These are phyloP conservation scores for Phytopythium ostracodes DNA, from an alignment of 352 stramenopile genomes.

Conservation along the genomic window DNA sequence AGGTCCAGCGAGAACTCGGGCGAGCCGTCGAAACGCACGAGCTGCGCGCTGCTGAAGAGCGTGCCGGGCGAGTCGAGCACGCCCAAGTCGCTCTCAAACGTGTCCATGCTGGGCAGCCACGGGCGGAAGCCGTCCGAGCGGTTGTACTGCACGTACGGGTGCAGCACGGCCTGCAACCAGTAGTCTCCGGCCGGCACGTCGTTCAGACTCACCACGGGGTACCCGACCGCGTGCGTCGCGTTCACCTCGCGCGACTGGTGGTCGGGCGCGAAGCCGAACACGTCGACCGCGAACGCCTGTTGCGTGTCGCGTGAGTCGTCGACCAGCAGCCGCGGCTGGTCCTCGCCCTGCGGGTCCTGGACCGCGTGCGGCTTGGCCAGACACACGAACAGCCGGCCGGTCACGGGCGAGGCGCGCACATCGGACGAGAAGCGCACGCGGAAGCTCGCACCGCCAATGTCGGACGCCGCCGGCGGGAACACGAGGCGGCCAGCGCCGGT, in stretches of 20 bases:
- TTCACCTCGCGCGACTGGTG: conserved; percentile 41
- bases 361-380: conserved; percentile 46
- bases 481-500: conserved; percentile 7
- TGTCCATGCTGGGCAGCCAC: conserved; percentile 48
- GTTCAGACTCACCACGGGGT: conserved; percentile 35
- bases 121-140: conserved; percentile 41
- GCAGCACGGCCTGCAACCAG: conserved; percentile 58
- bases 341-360: conserved; percentile 35
- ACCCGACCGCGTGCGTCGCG: conserved; percentile 33
- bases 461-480: background rate
- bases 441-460: conserved; percentile 21
- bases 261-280: conserved; percentile 40
- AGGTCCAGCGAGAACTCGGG: conserved; percentile 34
- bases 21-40: conserved; percentile 30
- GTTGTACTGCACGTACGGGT: conserved; percentile 64
- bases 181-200: conserved; percentile 50
- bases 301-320: conserved; percentile 42
- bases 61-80: conserved; percentile 55
- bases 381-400: conserved; percentile 52
- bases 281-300: conserved; percentile 60
- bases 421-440: conserved; percentile 29
- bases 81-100: conserved; percentile 51
- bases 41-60: conserved; percentile 50
- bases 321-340: conserved; percentile 55
- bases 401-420: conserved; percentile 32